A percentile compares a stretch with the other conserved stretches of the same genome.
phyloP scores from a whole-genome alignment of 1,139 yeast species.

The Yamadazyma sp. region DNA sequence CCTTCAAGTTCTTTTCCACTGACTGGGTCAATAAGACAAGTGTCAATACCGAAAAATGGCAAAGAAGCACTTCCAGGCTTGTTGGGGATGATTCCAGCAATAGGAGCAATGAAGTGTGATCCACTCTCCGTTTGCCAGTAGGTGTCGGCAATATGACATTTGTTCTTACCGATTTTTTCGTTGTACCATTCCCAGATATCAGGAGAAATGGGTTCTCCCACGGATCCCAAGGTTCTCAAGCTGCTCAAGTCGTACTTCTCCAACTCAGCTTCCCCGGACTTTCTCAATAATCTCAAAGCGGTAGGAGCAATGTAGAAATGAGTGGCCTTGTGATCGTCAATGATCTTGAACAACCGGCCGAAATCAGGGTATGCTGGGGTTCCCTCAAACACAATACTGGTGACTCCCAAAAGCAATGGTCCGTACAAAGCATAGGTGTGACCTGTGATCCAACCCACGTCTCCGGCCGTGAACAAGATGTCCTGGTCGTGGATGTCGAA shows the following conservation, averaged over 20 bases:
- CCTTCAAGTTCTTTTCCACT: constrained; percentile 64
- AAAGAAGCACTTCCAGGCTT: constrained; percentile 79
- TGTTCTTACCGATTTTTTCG: constrained; percentile 71
- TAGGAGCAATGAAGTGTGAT: constrained; percentile 67
- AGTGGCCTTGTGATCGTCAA: constrained; percentile 72
- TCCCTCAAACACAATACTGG: constrained; percentile 82
- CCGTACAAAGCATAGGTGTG: constrained; percentile 84
- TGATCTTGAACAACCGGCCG: constrained; percentile 82
- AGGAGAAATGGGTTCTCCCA: constrained; percentile 91
- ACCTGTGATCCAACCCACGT: constrained; percentile 88
- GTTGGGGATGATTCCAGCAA: constrained; percentile 73
- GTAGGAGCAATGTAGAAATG: constrained; percentile 92
- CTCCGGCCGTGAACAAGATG: constrained; percentile 79
- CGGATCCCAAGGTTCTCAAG: constrained; percentile 76
- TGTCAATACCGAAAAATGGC: constrained; percentile 74
- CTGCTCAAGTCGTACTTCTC: constrained; percentile 65
- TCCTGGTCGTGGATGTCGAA: constrained; percentile 77
- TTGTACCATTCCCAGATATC: constrained; percentile 94
- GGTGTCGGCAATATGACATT: constrained; percentile 75
- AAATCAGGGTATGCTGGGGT: constrained; percentile 82
- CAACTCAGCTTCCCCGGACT: constrained; percentile 74
- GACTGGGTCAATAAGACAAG: constrained; percentile 70
- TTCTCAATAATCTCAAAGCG: constrained; percentile 76
- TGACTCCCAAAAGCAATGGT: constrained; percentile 74
- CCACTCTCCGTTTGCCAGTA: constrained; percentile 89